A percentile compares a stretch with the other conserved stretches of the same genome.
These are phyloP conservation scores for Elsinoe perseae DNA, from an alignment of 2,329 filamentous ascomycete genomes.

Conservation along the genomic window DNA sequence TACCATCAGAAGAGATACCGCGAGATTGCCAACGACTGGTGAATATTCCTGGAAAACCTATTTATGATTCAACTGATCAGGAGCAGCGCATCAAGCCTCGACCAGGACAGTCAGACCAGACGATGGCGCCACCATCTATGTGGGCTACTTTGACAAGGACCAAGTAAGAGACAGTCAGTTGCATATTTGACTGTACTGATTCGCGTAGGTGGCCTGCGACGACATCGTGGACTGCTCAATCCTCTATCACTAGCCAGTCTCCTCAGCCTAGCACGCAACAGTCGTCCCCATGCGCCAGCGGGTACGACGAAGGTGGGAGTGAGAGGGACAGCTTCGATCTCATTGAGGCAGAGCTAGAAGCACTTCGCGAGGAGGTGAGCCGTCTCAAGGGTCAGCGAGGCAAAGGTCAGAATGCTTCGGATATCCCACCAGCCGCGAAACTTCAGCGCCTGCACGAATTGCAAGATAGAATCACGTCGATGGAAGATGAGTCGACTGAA, in stretches of 20 bases:
- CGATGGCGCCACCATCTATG: slow-evolving; percentile 17
- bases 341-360: slow-evolving; percentile 23
- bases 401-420: neutral
- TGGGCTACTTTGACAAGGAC: neutral
- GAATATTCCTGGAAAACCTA: no score
- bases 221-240: neutral
- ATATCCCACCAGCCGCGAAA: neutral
- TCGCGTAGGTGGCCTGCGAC: neutral
- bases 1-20: no score
- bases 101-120: neutral
- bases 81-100: neutral
- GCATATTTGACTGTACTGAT: neutral
- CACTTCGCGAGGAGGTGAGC: slow-evolving; percentile 20
- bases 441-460: slow-evolving; percentile 4
- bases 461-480: neutral
- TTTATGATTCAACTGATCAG: neutral
- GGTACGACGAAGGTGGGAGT: slow-evolving; percentile 7
- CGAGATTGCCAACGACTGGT: no score
- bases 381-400: slow-evolving; percentile 6
- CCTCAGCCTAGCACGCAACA: neutral
- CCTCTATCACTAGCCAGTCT: neutral
- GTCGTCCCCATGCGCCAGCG: neutral
- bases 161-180: neutral
- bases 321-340: slow-evolving; percentile 19
- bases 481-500: neutral